Conservation (phyloP, 169 alveolate genomes). For the Sarcocystis neurona region DNA sequence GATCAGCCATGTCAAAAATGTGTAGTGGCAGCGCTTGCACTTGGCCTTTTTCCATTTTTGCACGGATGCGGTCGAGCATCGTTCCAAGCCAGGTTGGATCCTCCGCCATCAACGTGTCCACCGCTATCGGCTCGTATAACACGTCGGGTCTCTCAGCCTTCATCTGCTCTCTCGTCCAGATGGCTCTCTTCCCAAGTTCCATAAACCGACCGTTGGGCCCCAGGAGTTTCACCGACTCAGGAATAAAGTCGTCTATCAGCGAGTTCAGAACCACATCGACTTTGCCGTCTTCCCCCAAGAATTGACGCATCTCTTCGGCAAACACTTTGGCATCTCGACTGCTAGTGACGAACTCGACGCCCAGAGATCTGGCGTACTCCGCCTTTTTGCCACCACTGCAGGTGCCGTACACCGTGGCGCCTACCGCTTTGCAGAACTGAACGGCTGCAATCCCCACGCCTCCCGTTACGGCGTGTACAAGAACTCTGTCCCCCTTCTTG, state of each 20-base stretch:
- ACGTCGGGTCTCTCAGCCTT: constrained; percentile 65
- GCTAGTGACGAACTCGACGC: constrained; percentile 68
- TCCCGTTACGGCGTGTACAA: constrained; percentile 76
- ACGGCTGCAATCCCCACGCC: constrained; percentile 76
- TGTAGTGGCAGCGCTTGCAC: constrained; percentile 61
- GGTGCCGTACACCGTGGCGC: constrained; percentile 75
- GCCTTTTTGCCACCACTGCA: constrained; percentile 72
- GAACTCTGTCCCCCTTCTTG: constrained; percentile 69
- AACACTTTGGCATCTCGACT: constrained; percentile 68
- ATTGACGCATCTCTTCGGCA: constrained; percentile 62
- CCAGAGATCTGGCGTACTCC: constrained; percentile 63
- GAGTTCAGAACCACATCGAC: constrained; percentile 74
- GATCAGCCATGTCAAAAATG: constrained; percentile 55
- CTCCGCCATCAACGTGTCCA: constrained; percentile 68
- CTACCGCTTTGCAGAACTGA: constrained; percentile 73
- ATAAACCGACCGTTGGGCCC: constrained; percentile 74
- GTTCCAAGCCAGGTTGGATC: constrained; percentile 67
- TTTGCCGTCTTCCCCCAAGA: constrained; percentile 41
- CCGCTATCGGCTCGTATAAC: constrained; percentile 65
- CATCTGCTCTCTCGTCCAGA: constrained; percentile 67
- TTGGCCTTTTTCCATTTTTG: constrained; percentile 31
- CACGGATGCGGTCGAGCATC: constrained; percentile 61
- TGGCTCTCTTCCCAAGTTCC: constrained; percentile 76
- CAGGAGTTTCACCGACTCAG: constrained; percentile 67
- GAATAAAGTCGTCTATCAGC: constrained; percentile 65